Base-by-base conservation (phyloP, 2,329 filamentous ascomycete genomes). In the Neophaeococcomyces mojaviensis region DNA sequence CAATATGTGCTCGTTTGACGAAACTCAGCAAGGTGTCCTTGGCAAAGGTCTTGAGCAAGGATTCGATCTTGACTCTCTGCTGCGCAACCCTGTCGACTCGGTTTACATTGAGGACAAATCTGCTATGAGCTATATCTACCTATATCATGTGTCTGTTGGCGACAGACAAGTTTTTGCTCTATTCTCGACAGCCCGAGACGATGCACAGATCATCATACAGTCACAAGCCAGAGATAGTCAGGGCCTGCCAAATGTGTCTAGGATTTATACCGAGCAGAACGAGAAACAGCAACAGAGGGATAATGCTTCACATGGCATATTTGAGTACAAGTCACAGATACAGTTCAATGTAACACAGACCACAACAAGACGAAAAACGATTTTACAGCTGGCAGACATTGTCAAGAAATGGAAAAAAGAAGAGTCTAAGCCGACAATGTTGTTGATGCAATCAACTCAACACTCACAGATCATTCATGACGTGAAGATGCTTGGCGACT, bases 151-250 rank as follows among this genome's bases (percentile, higher is more conserved):
- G 59, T 82, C 84, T 36, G 82, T 88, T 10, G 88, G 89, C 2
- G 90, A 98, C 48, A 79, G 88, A 30, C 89, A 98, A 59, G 83
- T 98, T 42, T 97, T 96, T 63, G 89, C 88, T 1, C 64, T 98
- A 4, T 95, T 98, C 65, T 97, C 90, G 0, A 90, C 88, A 0
- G 79, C 79, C 0, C 83, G 78, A 52, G 76, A 81, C 10, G 81
- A 92, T 57, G 92, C 89, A 0, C 80, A 95, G 58, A 79, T 99
- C 41, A 75, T 97, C 41, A 84, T 96, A n/a, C 74, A 95, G 31
- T 89, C 92, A 61, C 85, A 83, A 59, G 81, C 77, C 37, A 83
- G 82, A 55, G 89, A 96, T 55, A 76, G 79, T 4, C 85, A 94
- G 58, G 86, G 89, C 24, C 74, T 98, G 55, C 92, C 92, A 0